Evolutionary conservation across 1,284 basidiomycete species (phyloP).

Genomic region (Chalciporus sp.): DNA sequence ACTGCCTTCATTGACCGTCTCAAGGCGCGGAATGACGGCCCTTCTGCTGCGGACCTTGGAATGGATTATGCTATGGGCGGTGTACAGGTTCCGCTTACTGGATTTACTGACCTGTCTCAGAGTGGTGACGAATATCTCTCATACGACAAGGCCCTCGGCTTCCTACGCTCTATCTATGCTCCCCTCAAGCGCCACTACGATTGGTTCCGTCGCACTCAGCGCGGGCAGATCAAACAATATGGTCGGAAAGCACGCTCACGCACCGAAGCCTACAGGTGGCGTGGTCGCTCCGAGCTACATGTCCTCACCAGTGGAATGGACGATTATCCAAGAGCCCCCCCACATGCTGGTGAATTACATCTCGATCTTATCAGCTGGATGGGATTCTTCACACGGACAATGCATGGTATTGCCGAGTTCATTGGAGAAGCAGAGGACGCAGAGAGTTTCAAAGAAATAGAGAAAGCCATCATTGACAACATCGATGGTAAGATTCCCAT

Average conservation of each 20-base stretch:
- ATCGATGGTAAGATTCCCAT: constrained; percentile 68
- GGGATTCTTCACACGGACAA: constrained; percentile 89
- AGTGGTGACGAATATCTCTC: constrained; percentile 54
- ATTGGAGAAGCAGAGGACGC: constrained; percentile 83
- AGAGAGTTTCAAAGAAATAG: constrained; percentile 73
- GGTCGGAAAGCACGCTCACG: constrained; percentile 79
- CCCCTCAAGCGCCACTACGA: constrained; percentile 89
- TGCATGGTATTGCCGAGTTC: constrained; percentile 83
- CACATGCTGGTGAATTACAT: constrained; percentile 91
- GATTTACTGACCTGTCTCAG: constrained; percentile 22
- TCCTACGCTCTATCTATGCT: constrained; percentile 79
- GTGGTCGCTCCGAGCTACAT: constrained; percentile 85
- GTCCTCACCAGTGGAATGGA: constrained; percentile 94
- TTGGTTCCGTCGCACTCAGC: constrained; percentile 94
- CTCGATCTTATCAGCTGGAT: constrained; percentile 94
- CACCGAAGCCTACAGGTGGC: constrained; percentile 91
- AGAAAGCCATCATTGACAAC: constrained; percentile 80
- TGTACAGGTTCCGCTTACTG: constrained; percentile 49
- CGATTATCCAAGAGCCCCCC: constrained; percentile 88
- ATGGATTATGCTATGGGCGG: constrained; percentile 55
- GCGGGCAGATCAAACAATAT: constrained; percentile 91
- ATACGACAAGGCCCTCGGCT: constrained; percentile 63
- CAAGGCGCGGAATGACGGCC: constrained; percentile 45
- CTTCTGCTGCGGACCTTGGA: constrained; percentile 62
- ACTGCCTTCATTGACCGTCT: constrained; percentile 85